Evolutionary conservation across 2,329 filamentous ascomycete species (phyloP), one percentile per base, ranked within the genome.

Genomic region (Chrysosporium keratinophilum): DNA sequence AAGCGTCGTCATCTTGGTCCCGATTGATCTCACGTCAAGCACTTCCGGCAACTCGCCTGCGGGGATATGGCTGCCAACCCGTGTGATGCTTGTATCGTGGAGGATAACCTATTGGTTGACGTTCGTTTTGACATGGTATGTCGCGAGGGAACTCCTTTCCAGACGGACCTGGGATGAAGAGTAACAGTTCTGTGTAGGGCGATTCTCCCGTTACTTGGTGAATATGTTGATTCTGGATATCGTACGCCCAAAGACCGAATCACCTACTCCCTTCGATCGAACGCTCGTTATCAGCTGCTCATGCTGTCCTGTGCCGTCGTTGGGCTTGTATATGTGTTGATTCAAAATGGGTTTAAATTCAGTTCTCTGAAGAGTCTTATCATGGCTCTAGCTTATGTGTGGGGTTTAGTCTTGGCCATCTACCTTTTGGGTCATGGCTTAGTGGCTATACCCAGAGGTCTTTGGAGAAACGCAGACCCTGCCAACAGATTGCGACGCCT

Each of bases 341-440:
- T 88, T 59, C 82, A 82, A 34, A 88, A 88, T 64, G 86, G 87
- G 1, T 82, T 88, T 61, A 79, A 82, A 23, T 78, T 85, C 56
- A 76, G 75, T 1, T 85, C 84, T 0, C 77, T 97, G 61, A 95
- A 95, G 72, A 84, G 81, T 35, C 75, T 94, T 40, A 78, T 95
- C 59, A 95, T 98, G 87, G 91, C 93, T 12, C 75, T 97, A 56
- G 87, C 91, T 37, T 98, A 98, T 69, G 88, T 88, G 56, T 97
- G 90, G 86, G 89, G 90, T 62, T 73, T 98, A 62, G 77, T 91
- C 3, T 77, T 97, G 50, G 93, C 90, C 44, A 95, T 98, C 58
- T 97, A 95, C 65, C 77, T 98, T 40, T 97, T 98, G 91, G 93
- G 93, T 5, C 93, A 98, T 69, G 93, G 93, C 6, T 76, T 98